Base-by-base conservation (phyloP, 345 rosid species). In the Streptanthus diversifolius region DNA sequence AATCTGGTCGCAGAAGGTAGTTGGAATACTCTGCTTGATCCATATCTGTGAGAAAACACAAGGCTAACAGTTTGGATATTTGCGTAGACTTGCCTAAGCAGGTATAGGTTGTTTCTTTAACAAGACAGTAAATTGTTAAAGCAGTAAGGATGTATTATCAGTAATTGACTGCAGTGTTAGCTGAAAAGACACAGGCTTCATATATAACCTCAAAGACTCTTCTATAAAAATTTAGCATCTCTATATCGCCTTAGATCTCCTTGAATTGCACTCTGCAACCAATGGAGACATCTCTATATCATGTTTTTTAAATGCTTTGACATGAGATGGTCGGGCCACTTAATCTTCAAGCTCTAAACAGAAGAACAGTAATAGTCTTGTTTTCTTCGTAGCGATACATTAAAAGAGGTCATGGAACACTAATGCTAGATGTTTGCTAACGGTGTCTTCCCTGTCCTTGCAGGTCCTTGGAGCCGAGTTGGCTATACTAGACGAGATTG, bases 401-500 rank as follows among this genome's bases (percentile, higher is more conserved):
- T 24, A 19, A 43, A n/a, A 53, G 57, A 22, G 47, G 18, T 25
- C 27, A 35, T 17, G 11, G 40, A 66, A 36, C 43, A 66, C 27
- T 25, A 61, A 54, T 70, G 36, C 65, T 13, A 55, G 0, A 1
- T 24, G 32, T 48, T 70, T 69, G 36, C 44, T 69, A 41, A 75
- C 7, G 1, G 2, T 52, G 53, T 48, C 53, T 33, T 41, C 15
- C 0, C 17, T 61, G 41, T 63, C 45, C 7, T 56, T 74, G 45
- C 80, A 92, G 98, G 98, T 92, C 77, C 79, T 92, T 35, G 99
- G 97, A 72, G 99, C 96, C 17, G 91, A 92, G 24, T 60, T 92
- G 83, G 95, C 99, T 41, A 88, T 95, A 70, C 81, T 91, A 22
- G 98, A 95, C 77, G 99, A 91, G 79, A 92, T 95, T 73, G 99